Evolutionary conservation across 805 yeast genomes (phyloP).

Genomic region (Pichia heedii): DNA sequence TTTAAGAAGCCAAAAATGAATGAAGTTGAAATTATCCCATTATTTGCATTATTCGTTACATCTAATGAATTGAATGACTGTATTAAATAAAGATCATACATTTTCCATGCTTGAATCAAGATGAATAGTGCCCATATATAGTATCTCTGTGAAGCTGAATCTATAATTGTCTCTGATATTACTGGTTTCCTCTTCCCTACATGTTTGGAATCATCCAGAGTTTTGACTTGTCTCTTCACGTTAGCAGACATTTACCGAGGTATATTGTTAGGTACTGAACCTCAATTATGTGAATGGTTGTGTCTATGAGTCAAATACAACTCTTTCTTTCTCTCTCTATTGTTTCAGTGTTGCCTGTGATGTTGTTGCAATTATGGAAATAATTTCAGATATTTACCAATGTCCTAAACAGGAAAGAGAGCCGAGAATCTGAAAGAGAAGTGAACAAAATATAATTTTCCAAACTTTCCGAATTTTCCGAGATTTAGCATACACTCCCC

Average conservation of each 20-base stretch:
- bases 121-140: conserved; percentile 57
- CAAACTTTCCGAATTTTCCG: too few species aligned
- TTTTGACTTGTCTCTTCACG: not conserved
- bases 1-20: conserved; percentile 30
- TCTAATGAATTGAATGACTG: conserved; percentile 31
- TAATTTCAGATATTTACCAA: too few species aligned
- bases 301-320: too few species aligned
- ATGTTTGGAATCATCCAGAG: not conserved
- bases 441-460: too few species aligned
- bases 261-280: too few species aligned
- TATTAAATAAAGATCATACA: conserved; percentile 58
- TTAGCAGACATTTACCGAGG: not conserved
- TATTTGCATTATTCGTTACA: not conserved
- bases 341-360: too few species aligned
- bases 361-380: too few species aligned
- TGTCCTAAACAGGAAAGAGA: too few species aligned
- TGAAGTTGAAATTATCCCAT: conserved; percentile 2
- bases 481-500: too few species aligned
- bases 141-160: conserved; percentile 68
- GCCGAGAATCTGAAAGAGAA: too few species aligned
- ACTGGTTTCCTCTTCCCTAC: conserved; percentile 26
- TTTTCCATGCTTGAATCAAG: conserved; percentile 77
- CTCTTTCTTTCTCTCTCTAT: too few species aligned
- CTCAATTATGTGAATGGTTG: not conserved
- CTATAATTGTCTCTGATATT: conserved; percentile 59